Evolutionary conservation across 495 filamentous ascomycete genomes (phyloP), one percentile per base, ranked within the genome.

Genomic region (Staphylotrichum longicolle): DNA sequence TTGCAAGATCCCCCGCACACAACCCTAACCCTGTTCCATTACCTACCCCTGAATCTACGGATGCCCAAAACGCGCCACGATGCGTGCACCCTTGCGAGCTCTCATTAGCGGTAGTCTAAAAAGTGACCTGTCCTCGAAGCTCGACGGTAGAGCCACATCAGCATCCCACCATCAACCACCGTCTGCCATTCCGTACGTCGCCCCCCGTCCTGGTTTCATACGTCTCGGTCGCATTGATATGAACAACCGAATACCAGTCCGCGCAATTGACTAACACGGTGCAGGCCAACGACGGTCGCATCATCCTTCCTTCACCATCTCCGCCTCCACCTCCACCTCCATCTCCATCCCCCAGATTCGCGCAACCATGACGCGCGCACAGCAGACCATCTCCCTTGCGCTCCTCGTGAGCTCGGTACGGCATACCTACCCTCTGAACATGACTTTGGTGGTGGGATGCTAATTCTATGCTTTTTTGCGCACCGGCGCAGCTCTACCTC

Each of bases 361-460:
- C 9, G 15, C 56, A 69, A 27, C 60, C 40, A 98, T 97, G 94
- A 96, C 94, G 64, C 90, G 91, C 75, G 94, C 94, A 30, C 90
- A 93, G 71, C 93, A 98, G 74, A 91, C 89, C 63, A 85, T 96
- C 72, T 96, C 91, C 46, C 79, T 95, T 61, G 85, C 85, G 65
- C 85, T 96, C 66, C 85, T 96, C 60, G 80, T 93, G 71, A 90
- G 89, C 73, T 96, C 93, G 32, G 93, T 98, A 74, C 59, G 71
- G 57, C 58, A 2, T 53, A 54, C 12, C 45, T 34, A 49, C n/a
- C 30, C 20, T 14, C 27, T 47, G 3, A 41, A 27, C 35, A 27
- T 9, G 4, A 12, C 1, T 27, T 27, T 27, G 20, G 20, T 27
- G 4, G 11, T 41, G 9, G 34, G 46, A 37, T 11, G 11, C 34